Evolutionary conservation across 2,329 filamentous ascomycete species (phyloP), one percentile per base, ranked within the genome.

Genomic region (Monilinia fructigena): DNA sequence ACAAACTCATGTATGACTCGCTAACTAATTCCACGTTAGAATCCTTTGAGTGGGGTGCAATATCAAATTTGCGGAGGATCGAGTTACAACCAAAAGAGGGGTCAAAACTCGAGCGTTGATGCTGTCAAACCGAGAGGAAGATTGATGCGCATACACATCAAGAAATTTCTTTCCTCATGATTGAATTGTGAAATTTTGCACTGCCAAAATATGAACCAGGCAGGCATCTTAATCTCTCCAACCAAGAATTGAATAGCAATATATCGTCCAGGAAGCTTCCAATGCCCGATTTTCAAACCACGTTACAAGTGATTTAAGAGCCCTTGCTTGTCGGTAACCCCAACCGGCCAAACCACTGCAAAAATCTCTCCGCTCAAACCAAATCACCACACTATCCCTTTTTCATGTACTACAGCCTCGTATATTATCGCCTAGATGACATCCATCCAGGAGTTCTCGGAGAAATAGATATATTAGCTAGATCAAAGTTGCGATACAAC

Each of bases 101-200:
- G 45, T 60, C 42, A 60, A 50, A 50, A 60, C 58, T 60, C 28
- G 20, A 60, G n/a, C 10, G n/a, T 50, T 50, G 58, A 28, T 18
- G n/a, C 31, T 38, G 45, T 38, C 28, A 26, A 48, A 6, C 14
- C 14, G 11, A 16, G 48, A 23, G 31, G 20, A n/a, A 42, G 35
- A 50, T 60, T 26, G 14, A 38, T 12, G 58, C 16, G 18, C 4
- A 47, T 20, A 47, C 18, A 20, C 18, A 20, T n/a, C 18, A 47
- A 6, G 45, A 47, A 14, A 47, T 8, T 20, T 10, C 18, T 47
- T 47, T 20, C 18, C 18, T 18, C 8, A 20, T 8, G 45, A n/a
- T 1, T 47, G 18, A 10, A 47, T n/a, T 3, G 4, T 7, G n/a
- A n/a, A n/a, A 47, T 20, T n/a, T 0, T n/a, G 6, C 1, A 47